phyloP scores from a whole-genome alignment of 2,329 filamentous ascomycete genomes.

The Exophiala lecanii-corni region DNA sequence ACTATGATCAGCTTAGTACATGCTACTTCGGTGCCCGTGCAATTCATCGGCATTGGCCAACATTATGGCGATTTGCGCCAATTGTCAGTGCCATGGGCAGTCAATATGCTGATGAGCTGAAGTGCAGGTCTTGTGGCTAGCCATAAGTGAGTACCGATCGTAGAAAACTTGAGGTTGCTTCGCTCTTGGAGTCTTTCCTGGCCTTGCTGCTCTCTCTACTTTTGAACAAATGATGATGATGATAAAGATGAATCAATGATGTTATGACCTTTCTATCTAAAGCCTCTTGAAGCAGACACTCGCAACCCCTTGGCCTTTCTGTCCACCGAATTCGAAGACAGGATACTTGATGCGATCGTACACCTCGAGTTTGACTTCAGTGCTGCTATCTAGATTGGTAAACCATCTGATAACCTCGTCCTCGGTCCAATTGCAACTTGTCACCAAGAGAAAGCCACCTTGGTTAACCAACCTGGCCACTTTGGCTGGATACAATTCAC shows the following conservation, averaged over 20 bases:
- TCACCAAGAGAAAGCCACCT: conserved; percentile 74
- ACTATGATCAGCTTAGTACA: conserved; percentile 96
- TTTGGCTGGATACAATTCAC: conserved; percentile 68
- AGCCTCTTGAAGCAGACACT: conserved; percentile 74
- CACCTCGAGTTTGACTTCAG: conserved; percentile 48
- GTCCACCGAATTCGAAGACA: conserved; percentile 83
- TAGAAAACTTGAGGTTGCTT: too few relatives aligned
- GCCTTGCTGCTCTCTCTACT: too few relatives aligned
- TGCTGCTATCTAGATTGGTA: conserved; percentile 32
- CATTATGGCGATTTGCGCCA: conserved; percentile 63
- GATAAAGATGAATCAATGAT: background rate
- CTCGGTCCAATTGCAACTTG: conserved; percentile 98
- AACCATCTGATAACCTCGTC: conserved; percentile 80
- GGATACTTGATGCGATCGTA: conserved; percentile 72
- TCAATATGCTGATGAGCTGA: conserved; percentile 40
- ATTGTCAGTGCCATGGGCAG: conserved; percentile 61
- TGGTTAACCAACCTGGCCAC: conserved; percentile 64
- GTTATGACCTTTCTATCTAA: too few relatives aligned
- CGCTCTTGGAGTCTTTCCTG: too few relatives aligned
- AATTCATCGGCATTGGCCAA: conserved; percentile 76
- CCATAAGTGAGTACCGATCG: too few relatives aligned
- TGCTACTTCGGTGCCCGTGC: conserved; percentile 90
- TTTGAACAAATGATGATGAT: too few relatives aligned
- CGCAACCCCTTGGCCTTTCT: conserved; percentile 82
- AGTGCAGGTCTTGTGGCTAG: too few relatives aligned